Evolutionary conservation across 805 yeast species (phyloP), one percentile per base, ranked within the genome.

Genomic region (Nakazawaea siamensis): DNA sequence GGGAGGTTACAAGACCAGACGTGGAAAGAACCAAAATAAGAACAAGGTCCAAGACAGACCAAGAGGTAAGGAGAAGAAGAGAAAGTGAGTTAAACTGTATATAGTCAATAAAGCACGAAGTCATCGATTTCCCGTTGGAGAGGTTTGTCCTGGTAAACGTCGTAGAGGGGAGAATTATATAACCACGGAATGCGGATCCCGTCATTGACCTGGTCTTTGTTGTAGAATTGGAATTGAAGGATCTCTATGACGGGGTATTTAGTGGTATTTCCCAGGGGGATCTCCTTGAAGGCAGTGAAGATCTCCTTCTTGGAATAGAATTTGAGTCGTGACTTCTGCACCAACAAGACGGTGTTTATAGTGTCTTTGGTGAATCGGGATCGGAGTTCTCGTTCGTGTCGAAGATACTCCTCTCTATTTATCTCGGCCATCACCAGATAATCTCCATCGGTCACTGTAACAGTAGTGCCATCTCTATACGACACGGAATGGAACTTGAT

Each of bases 1-100:
- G 71, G 94, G 92, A 58, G 81, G 85, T 38, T 88, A 76, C 66
- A 88, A 86, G 74, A 92, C 97, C 12, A 80, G 98, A 64, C 77
- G 80, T 49, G 94, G 94, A 54, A 86, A 84, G 63, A 71, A 84
- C 56, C 78, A 69, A 44, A 92, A 92, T 58, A 79, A 73, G 61
- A 68, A 73, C 73, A 82, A 85, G 69, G 85, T 87, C 35, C 78
- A 81, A 56, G 97, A 90, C 60, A 80, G 97, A 66, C 94, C 94
- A 48, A 73, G 94, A 62, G 85, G 85, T 31, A 75, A 70, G 51
- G 66, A 54, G 33, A 42, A 40, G 18, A 40, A 38, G 18, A 33
- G 40, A 32, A 31, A 29, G 41, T 45, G 33, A 25, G 24, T 1
- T 19, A 13, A 17, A 12, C 24, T 29, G 11, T 29, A 17, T 7